Evolutionary conservation across 1,284 basidiomycete genomes (phyloP), one percentile per base, ranked within the genome.

Genomic region (Mycena citricolor): DNA sequence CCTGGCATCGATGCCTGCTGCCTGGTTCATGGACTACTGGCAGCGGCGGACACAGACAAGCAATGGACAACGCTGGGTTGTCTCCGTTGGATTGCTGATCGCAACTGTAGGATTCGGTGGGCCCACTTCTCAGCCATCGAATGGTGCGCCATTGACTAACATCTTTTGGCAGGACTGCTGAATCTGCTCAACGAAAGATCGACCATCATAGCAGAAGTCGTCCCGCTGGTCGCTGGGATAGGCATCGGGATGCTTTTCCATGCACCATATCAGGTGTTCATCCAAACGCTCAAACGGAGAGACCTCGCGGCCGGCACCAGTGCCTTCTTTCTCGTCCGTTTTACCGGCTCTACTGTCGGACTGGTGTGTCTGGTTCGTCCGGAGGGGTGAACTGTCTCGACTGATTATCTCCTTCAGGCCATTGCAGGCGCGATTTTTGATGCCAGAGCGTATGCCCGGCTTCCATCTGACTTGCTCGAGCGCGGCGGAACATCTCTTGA

Each of bases 241-340:
- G 88, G 87, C 12, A 62, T 90, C 42, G 88, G 17, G 32, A 81
- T 89, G 76, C 66, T 89, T 20, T 89, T 90, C 62, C 86, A 89
- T 61, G 78, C 86, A 1, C 88, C 87, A 8, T 88, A 86, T 58
- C 85, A 88, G 58, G 74, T 88, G 12, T 86, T 90, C 60, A 77
- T 76, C 32, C 73, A 71, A 48, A 76, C 81, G 13, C 62, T 90
- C 28, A 69, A 74, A 49, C 74, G 79, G 8, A 66, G 73, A 36
- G 80, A 88, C 54, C 65, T 88, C 43, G 85, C 86, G n/a, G 75
- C 80, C 31, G 84, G 83, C 21, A 90, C 87, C 11, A 83, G 85
- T 59, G 87, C 86, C 17, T 90, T 90, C 60, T 90, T 90, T 62
- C 71, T 90, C 43, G 84, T 89, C 34, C 74, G 87, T 32, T 90